Evolutionary conservation across 148 eudicot genomes (phyloP).

Genomic region (Vaccinium darrowii): DNA sequence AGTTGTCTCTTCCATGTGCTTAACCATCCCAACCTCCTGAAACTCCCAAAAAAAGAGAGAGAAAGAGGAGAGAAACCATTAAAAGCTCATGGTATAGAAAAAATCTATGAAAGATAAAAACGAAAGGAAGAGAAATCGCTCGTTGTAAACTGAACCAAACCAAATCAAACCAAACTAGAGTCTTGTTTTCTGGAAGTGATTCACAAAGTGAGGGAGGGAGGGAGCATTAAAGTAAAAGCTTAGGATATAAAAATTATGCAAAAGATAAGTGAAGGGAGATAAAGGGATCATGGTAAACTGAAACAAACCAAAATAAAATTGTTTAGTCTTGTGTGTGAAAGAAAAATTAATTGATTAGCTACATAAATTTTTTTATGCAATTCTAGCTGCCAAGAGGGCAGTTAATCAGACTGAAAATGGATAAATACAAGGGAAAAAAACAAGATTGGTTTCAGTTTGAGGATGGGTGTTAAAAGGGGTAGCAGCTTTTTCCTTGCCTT

Average conservation of each 20-base stretch:
- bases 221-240: not conserved
- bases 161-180: not conserved
- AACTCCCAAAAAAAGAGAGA: slow-evolving; percentile 1
- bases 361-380: not conserved
- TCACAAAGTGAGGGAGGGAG: not conserved
- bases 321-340: not conserved
- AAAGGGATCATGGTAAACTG: not conserved
- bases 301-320: not conserved
- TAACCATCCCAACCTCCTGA: slow-evolving; percentile 41
- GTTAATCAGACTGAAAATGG: not conserved
- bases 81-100: not conserved
- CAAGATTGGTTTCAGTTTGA: slow-evolving; percentile 26
- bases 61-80: slow-evolving; percentile 9
- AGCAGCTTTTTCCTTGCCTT: slow-evolving; percentile 36
- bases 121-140: not conserved
- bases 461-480: slow-evolving; percentile 31
- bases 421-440: not conserved
- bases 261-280: not conserved
- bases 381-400: not conserved
- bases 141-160: not conserved
- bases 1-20: slow-evolving; percentile 49
- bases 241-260: not conserved
- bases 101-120: too few relatives aligned
- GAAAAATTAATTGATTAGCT: not conserved
- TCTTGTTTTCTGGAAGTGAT: not conserved